Evolutionary conservation across 345 rosid species (phyloP).

Genomic region (Mangifera indica): DNA sequence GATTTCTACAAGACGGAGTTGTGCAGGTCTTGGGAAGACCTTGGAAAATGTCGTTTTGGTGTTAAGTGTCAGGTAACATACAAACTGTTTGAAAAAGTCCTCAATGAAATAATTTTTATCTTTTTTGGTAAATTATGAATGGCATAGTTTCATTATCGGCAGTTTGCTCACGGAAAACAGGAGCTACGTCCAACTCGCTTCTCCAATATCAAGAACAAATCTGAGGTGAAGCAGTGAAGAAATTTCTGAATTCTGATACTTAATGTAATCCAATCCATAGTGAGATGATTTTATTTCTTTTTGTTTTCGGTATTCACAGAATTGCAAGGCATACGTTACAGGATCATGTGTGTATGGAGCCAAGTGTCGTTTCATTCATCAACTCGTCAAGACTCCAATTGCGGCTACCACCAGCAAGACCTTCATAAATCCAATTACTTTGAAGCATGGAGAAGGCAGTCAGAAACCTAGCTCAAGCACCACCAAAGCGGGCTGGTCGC

Average conservation of each 20-base stretch:
- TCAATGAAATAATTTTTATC: no score
- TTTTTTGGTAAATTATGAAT: not conserved
- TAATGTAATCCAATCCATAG: not conserved
- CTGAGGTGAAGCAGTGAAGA: constrained; percentile 34
- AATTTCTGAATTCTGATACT: not conserved
- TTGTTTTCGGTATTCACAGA: constrained; percentile 24
- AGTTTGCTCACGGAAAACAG: constrained; percentile 57
- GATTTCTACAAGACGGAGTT: constrained; percentile 27
- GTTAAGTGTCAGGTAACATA: constrained; percentile 43
- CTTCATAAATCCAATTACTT: not conserved
- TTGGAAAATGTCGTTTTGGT: constrained; percentile 37
- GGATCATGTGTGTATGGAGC: constrained; percentile 26
- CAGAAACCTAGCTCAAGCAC: not conserved
- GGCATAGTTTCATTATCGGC: constrained; percentile 12
- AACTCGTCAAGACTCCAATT: not conserved
- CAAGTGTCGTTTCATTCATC: constrained; percentile 23
- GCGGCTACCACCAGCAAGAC: not conserved
- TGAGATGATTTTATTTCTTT: no score
- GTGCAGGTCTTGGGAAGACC: constrained; percentile 33
- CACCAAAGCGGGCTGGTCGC: constrained; percentile 46
- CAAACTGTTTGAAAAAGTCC: no score
- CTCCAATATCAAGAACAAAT: constrained; percentile 28
- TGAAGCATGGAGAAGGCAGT: not conserved
- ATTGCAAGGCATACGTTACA: constrained; percentile 25
- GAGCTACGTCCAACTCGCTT: constrained; percentile 33